Evolutionary conservation across 2,329 filamentous ascomycete species (phyloP).

Genomic region (Venturia effusa): DNA sequence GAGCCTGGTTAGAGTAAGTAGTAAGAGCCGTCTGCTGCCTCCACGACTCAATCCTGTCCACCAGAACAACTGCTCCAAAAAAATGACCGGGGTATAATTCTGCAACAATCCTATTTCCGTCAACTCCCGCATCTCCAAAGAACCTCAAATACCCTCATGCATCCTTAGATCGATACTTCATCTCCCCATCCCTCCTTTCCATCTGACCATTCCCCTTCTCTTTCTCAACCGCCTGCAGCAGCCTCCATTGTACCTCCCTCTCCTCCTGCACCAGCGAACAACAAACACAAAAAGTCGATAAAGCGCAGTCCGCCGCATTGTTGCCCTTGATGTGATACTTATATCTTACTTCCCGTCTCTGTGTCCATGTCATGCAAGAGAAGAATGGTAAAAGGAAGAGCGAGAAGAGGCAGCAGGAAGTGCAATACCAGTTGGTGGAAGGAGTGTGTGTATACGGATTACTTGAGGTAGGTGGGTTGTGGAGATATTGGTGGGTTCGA

Average conservation of each 20-base stretch:
- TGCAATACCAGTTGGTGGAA: constrained; percentile 8
- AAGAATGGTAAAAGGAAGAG: background rate
- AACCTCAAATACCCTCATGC: background rate
- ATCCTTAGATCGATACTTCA: background rate
- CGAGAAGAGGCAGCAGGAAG: background rate
- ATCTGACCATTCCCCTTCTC: background rate
- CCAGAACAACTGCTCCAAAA: background rate
- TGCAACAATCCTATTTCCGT: background rate
- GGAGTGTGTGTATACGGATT: constrained; percentile 3
- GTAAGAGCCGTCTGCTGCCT: too few relatives aligned
- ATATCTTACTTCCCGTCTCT: constrained; percentile 10
- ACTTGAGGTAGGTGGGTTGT: constrained; percentile 2
- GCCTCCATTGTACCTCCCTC: constrained; percentile 8
- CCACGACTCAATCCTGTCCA: background rate
- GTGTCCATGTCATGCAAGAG: constrained; percentile 7
- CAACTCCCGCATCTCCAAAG: background rate
- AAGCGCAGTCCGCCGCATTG: constrained; percentile 10
- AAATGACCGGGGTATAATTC: background rate
- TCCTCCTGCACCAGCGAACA: constrained; percentile 13
- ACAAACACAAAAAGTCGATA: constrained; percentile 9
- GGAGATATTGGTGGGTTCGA: constrained; percentile 8
- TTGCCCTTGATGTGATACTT: constrained; percentile 12
- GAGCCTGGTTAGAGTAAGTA: too few relatives aligned
- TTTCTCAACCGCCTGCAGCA: background rate
- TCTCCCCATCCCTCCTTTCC: background rate